A percentile compares a stretch with the other conserved stretches of the same genome.
These are phyloP conservation scores for Eucalyptus melliodora DNA, from an alignment of 345 rosid genomes.

Conservation along the genomic window DNA sequence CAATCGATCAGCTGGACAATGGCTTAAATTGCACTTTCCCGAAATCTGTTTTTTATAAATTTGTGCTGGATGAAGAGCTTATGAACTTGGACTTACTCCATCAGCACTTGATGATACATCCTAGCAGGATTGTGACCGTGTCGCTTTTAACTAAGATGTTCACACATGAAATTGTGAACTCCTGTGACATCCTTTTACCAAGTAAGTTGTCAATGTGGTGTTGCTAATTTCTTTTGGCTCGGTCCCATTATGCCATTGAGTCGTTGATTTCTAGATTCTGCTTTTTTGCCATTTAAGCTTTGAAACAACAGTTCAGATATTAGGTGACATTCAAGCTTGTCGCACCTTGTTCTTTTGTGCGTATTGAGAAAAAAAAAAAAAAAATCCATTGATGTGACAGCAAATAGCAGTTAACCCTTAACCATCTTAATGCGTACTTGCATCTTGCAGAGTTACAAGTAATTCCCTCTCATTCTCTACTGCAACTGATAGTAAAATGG, in stretches of 20 bases:
- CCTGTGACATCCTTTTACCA: not conserved
- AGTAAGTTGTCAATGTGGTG: not conserved
- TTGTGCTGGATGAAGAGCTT: not conserved
- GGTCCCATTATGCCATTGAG: not conserved
- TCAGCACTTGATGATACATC: not conserved
- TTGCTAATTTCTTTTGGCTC: not conserved
- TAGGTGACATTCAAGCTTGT: not conserved
- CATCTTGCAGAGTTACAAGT: not conserved
- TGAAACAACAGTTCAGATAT: not conserved
- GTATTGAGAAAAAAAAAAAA: not conserved
- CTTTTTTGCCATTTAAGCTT: not conserved
- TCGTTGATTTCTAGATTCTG: not conserved
- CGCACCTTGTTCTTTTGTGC: not conserved
- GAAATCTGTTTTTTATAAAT: not conserved
- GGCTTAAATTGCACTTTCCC: not conserved
- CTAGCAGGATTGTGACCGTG: not conserved
- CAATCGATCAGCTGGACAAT: not conserved
- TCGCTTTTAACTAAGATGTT: not conserved
- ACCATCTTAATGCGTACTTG: not conserved
- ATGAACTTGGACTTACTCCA: not conserved
- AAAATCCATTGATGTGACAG: not conserved
- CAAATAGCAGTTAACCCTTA: not conserved
- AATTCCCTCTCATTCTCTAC: not conserved
- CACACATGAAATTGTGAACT: not conserved
- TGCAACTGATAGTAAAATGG: not conserved